These are phyloP conservation scores for Xylariaceae sp. DNA, from an alignment of 2,329 filamentous ascomycete species.

Conservation along the genomic window DNA sequence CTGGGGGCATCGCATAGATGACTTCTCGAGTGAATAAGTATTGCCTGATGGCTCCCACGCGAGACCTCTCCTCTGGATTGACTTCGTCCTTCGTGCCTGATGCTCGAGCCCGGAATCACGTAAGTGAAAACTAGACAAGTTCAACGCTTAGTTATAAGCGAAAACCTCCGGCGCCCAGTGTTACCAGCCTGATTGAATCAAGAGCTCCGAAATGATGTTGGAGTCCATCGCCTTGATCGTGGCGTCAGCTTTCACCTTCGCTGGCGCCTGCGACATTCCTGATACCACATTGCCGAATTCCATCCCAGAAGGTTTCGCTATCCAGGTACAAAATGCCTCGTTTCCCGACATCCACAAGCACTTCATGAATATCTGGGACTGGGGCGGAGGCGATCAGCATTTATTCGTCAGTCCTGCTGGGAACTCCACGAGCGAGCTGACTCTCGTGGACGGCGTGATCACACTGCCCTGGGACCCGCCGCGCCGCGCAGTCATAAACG, in stretches of 20 bases:
- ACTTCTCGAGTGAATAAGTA: no score
- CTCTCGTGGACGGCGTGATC: slow-evolving; percentile 35
- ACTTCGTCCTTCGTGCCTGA: no score
- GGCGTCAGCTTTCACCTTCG: slow-evolving; percentile 10
- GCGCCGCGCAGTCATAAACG: slow-evolving; percentile 37
- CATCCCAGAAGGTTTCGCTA: slow-evolving; percentile 29
- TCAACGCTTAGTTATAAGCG: no score
- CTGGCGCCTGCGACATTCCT: slow-evolving; percentile 28
- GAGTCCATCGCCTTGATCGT: slow-evolving; percentile 7
- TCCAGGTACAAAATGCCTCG: slow-evolving; percentile 33
- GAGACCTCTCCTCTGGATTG: no score
- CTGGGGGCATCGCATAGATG: no score
- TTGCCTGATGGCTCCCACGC: no score
- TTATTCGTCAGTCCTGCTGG: slow-evolving; percentile 35
- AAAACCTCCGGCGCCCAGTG: no score
- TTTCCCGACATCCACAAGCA: slow-evolving; percentile 33
- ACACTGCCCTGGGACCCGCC: slow-evolving; percentile 23
- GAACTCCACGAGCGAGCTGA: slow-evolving; percentile 31
- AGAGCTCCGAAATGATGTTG: slow-evolving; percentile 2
- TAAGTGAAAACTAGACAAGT: no score
- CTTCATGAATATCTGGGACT: slow-evolving; percentile 33
- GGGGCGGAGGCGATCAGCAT: slow-evolving; percentile 36
- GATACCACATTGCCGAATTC: slow-evolving; percentile 24
- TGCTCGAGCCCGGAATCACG: no score
- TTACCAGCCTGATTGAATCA: no score